Evolutionary conservation across 768 basidiomycete species (phyloP).

Genomic region (Galerina sulciceps): DNA sequence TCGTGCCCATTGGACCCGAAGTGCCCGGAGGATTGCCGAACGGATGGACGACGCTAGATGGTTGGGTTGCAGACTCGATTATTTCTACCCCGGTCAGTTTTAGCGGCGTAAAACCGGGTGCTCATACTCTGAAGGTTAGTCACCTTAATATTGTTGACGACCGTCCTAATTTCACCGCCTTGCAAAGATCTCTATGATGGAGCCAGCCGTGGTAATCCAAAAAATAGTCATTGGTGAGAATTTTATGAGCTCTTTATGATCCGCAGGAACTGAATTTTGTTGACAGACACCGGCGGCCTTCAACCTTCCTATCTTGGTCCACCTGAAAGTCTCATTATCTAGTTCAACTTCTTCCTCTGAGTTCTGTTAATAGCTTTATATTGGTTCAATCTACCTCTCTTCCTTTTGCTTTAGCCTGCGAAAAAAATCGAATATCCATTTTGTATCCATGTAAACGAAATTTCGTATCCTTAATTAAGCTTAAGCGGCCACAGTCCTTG

Average conservation of each 20-base stretch:
- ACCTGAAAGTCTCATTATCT: slow-evolving; percentile 53
- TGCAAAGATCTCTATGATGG: slow-evolving; percentile 54
- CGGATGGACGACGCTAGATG: slow-evolving; percentile 51
- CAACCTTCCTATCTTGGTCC: slow-evolving; percentile 64
- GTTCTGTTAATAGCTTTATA: neutral
- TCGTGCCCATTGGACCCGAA: slow-evolving; percentile 50
- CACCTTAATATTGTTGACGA: neutral
- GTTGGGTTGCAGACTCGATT: slow-evolving; percentile 58
- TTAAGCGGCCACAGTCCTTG: too few species aligned
- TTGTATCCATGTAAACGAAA: too few species aligned
- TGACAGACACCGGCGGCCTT: slow-evolving; percentile 59
- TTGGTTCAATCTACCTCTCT: too few species aligned
- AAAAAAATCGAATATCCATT: too few species aligned
- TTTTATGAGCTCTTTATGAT: neutral
- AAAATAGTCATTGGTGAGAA: slow-evolving; percentile 61
- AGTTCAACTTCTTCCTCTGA: slow-evolving; percentile 2
- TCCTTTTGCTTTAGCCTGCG: too few species aligned
- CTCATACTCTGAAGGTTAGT: slow-evolving; percentile 61
- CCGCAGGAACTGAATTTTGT: neutral
- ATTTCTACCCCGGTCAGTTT: slow-evolving; percentile 44
- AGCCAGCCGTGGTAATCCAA: slow-evolving; percentile 63
- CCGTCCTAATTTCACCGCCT: neutral
- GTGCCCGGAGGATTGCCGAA: slow-evolving; percentile 48
- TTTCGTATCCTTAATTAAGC: too few species aligned
- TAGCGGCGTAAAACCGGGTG: slow-evolving; percentile 46